Percentiles rank a stretch among this genome's conserved stretches.
Evolutionary conservation across 306 rosid genomes (phyloP).

Genomic region (Cucurbita moschata): DNA sequence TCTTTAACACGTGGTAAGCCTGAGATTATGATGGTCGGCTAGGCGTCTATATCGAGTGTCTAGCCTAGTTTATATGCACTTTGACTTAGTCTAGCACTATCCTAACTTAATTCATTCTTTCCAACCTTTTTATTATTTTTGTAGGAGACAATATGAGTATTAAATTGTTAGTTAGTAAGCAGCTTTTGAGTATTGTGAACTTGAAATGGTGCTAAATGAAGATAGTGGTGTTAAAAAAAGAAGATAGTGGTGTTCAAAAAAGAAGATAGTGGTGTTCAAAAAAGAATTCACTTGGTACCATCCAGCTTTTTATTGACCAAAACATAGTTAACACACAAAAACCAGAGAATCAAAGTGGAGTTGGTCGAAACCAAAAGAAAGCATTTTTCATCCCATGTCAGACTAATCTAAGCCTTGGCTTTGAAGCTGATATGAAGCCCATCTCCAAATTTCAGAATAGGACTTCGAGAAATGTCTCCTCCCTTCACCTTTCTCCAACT

Average conservation of each 20-base stretch:
- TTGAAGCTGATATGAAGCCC: constrained; percentile 11
- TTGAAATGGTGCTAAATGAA: too few relatives aligned
- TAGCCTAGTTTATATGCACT: too few relatives aligned
- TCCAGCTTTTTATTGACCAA: background rate
- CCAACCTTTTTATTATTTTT: too few relatives aligned
- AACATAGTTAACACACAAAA: background rate
- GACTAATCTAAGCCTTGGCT: background rate
- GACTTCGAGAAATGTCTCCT: constrained; percentile 10
- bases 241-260: background rate
- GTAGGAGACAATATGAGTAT: too few relatives aligned
- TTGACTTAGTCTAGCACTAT: too few relatives aligned
- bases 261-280: background rate
- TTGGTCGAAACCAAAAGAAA: background rate
- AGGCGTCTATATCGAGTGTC: too few relatives aligned
- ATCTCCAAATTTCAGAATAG: constrained; percentile 4
- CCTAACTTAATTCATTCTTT: too few relatives aligned
- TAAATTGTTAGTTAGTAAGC: background rate
- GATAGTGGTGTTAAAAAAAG: background rate
- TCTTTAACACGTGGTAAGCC: too few relatives aligned
- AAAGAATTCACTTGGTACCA: background rate
- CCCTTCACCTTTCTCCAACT: constrained; percentile 15
- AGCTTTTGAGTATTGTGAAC: background rate
- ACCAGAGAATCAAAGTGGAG: background rate
- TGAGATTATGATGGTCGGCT: too few relatives aligned
- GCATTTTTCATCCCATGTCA: background rate